These are phyloP conservation scores for Paramecium tetraurelia DNA, from an alignment of 73 alveolate species.

Conservation along the genomic window DNA sequence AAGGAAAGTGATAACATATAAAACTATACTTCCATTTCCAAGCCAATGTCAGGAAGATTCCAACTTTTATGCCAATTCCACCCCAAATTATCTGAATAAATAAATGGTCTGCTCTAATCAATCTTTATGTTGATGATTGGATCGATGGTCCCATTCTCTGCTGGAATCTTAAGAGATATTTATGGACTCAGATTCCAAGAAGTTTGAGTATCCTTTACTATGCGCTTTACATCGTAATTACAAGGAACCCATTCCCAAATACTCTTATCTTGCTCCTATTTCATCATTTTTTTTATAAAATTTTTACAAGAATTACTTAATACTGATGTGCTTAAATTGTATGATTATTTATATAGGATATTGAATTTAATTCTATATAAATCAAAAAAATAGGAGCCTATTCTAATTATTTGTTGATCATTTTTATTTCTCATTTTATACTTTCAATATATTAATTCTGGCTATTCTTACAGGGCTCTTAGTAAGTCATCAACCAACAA, in stretches of 20 bases:
- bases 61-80: conserved; percentile 78
- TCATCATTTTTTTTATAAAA: neutral
- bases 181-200: conserved; percentile 58
- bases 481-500: too few species aligned
- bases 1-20: neutral
- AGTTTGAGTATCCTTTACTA: conserved; percentile 49
- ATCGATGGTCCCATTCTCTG: conserved; percentile 29
- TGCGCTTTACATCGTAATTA: conserved; percentile 44
- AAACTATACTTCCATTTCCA: conserved; percentile 53
- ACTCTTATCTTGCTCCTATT: neutral
- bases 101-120: conserved; percentile 30
- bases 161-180: conserved; percentile 13
- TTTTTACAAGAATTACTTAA: neutral
- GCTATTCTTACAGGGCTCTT: neutral
- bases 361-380: neutral
- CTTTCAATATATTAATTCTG: neutral
- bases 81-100: conserved; percentile 52
- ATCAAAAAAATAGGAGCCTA: neutral
- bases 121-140: conserved; percentile 43
- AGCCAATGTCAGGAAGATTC: conserved; percentile 70
- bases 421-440: neutral
- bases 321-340: neutral
- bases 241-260: conserved; percentile 64
- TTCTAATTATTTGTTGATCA: neutral
- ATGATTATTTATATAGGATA: neutral